Base-by-base conservation (phyloP, 2,329 filamentous ascomycete genomes). In the Endoconidiophora polonica region DNA sequence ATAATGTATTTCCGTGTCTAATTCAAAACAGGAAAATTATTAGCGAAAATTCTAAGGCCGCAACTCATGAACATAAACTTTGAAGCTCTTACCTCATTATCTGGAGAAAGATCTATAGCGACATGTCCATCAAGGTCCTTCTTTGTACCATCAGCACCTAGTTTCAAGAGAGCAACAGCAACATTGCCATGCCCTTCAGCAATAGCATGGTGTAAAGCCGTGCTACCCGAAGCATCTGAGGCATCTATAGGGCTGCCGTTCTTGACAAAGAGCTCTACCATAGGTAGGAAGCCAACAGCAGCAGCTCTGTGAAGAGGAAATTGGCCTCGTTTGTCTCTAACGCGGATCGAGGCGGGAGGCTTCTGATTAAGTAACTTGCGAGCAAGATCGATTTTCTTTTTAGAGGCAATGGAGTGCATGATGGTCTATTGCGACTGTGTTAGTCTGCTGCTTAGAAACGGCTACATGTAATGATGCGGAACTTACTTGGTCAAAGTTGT, bases 231-330 rank as follows among this genome's bases (percentile, higher is more conserved):
- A 36, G 71, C 69, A 66, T 98, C 91, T 2, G 82, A 80, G 2
- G 86, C 80, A 63, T 94, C 86, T 22, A 96, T 61, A 0, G 90
- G 88, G 56, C 86, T 94, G 56, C 71, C 73, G 57, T 84, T 76
- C 58, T 84, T 77, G 14, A 95, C 67, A 12, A 98, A 68, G 37
- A 94, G 66, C 58, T 79, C 83, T 44, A 94, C 72, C 68, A 98
- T 86, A 4, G 90, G 87, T n/a, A 83, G 76, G 3, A 83, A 90
- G 5, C 93, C 93, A 3, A 87, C 77, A 2, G 91, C 90, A 0
- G 91, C 90, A 2, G 91, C 91, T 16, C 91, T 79, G 64, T 98
- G 93, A 23, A 98, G 73, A 5, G 93, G 76, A 52, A 95, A 78
- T 61, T 95, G 90, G n/a, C 86, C 85, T 26, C 87, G 76, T 59